Percentiles rank a stretch among this genome's conserved stretches.
These are phyloP conservation scores for Aspergillus kassunensis DNA, from an alignment of 495 filamentous ascomycete species.

Conservation along the genomic window DNA sequence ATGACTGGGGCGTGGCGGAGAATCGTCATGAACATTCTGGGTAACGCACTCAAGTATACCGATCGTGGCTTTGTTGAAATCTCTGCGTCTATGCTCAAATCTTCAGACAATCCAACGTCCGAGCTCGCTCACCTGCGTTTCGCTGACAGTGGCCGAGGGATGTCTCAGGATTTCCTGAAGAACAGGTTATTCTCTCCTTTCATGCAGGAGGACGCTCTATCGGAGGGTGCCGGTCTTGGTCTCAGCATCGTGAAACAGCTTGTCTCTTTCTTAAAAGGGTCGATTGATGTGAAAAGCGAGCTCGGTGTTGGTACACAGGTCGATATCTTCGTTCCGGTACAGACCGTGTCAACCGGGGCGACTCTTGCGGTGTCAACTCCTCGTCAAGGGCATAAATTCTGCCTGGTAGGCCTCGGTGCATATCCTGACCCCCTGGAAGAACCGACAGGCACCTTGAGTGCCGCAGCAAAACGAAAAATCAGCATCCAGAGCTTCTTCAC, in stretches of 20 bases:
- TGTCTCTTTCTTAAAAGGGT: slow-evolving; percentile 54
- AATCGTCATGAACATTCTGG: slow-evolving; percentile 68
- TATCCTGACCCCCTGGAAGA: background rate
- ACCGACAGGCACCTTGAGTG: background rate
- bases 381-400: background rate
- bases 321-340: slow-evolving; percentile 47
- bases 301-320: slow-evolving; percentile 56
- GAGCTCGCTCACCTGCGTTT: slow-evolving; percentile 44
- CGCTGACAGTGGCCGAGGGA: slow-evolving; percentile 65
- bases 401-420: background rate
- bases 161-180: slow-evolving; percentile 63
- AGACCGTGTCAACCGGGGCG: background rate
- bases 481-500: slow-evolving; percentile 1
- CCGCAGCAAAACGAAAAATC: background rate
- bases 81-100: slow-evolving; percentile 32
- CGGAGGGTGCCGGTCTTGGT: slow-evolving; percentile 65
- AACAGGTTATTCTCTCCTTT: slow-evolving; percentile 66
- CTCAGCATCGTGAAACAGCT: slow-evolving; percentile 67
- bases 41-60: slow-evolving; percentile 73
- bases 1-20: slow-evolving; percentile 61
- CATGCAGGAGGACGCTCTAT: slow-evolving; percentile 62
- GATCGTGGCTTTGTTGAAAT: slow-evolving; percentile 55
- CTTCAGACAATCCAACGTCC: slow-evolving; percentile 12
- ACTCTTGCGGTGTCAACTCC: background rate
- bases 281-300: slow-evolving; percentile 56